Evolutionary conservation across 495 filamentous ascomycete species (phyloP), one percentile per base, ranked within the genome.

Genomic region (Trichoderma asperelloides): DNA sequence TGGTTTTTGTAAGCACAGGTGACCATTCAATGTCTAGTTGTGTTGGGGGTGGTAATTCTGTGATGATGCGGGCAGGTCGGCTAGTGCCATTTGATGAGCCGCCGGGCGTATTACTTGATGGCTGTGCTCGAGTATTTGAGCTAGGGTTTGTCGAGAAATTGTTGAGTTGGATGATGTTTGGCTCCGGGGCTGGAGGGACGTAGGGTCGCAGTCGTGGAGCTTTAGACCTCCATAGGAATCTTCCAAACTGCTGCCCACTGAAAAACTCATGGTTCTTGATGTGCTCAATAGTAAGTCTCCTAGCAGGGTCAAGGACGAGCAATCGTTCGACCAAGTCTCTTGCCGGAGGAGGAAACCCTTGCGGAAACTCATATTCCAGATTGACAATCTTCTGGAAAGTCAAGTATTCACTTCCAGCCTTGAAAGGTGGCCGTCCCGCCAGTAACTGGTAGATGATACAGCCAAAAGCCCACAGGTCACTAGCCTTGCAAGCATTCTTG

Each of bases 1-100:
- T 97, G 67, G 84, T 86, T 66, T 86, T 88, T 39, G 91, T 96
- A 65, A 99, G 78, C 3, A 99, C 96, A 11, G 96, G 96, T 2
- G 94, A 97, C 96, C 96, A 99, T 77, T 98, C 96, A 67, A 99
- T 96, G 76, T 99, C 96, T 18, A 99, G 82, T 75, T 99, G 96
- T 67, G 90, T 96, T 12, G 96, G 96, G 39, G 96, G 93, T 2
- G 96, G 93, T 30, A 99, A 82, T 74, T 99, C 96, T 2, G 96
- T 98, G 67, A 98, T 95, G 49, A 97, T 86, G 68, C 93, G 84
- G 13, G 93, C 88, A 25, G 91, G 88, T 28, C 86, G 83, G 55
- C 86, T 80, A 4, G 78, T 74, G 64, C 77, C 82, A 30, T 81
- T 74, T 37, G 75, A 75, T 41, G 62, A 4, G 16, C 27, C 40